phyloP scores from a whole-genome alignment of 495 filamentous ascomycete genomes.

The Penicillium turbatum region DNA sequence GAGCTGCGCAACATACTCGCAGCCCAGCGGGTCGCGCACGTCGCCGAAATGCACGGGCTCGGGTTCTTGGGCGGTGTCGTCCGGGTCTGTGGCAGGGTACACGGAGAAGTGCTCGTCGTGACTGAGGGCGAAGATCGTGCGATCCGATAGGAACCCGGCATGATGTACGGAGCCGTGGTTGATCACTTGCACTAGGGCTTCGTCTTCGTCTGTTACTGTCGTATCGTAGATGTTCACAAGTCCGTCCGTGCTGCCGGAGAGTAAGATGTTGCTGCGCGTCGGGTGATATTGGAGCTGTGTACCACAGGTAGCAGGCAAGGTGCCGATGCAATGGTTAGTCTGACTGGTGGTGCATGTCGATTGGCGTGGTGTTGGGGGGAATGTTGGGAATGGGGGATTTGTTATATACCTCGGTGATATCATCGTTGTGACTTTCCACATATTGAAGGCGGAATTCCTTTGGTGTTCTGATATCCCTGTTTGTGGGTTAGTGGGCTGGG shows the following conservation, averaged over 20 bases:
- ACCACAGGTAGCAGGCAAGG: slow-evolving; percentile 8
- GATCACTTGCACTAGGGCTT: slow-evolving; percentile 77
- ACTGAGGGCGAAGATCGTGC: slow-evolving; percentile 68
- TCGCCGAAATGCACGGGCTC: slow-evolving; percentile 66
- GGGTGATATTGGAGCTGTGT: slow-evolving; percentile 69
- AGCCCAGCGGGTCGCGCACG: slow-evolving; percentile 62
- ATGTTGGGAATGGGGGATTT: background rate
- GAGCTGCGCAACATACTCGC: slow-evolving; percentile 80
- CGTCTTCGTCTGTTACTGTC: slow-evolving; percentile 72
- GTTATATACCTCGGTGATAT: slow-evolving; percentile 70
- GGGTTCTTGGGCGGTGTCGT: slow-evolving; percentile 48
- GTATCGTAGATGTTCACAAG: slow-evolving; percentile 83
- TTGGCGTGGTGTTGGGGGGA: background rate
- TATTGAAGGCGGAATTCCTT: slow-evolving; percentile 55
- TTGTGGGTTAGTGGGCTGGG: slow-evolving; percentile 26
- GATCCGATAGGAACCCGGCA: slow-evolving; percentile 69
- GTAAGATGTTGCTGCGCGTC: slow-evolving; percentile 54
- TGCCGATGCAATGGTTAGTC: slow-evolving; percentile 12
- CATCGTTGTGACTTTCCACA: slow-evolving; percentile 85
- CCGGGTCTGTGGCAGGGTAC: slow-evolving; percentile 60
- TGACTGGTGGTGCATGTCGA: background rate
- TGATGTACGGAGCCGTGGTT: slow-evolving; percentile 88
- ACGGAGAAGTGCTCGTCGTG: slow-evolving; percentile 79
- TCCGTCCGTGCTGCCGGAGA: slow-evolving; percentile 90
- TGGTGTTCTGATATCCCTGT: slow-evolving; percentile 65